These are phyloP conservation scores for Leccinellum luteum DNA, from an alignment of 768 basidiomycete genomes.

Conservation along the genomic window DNA sequence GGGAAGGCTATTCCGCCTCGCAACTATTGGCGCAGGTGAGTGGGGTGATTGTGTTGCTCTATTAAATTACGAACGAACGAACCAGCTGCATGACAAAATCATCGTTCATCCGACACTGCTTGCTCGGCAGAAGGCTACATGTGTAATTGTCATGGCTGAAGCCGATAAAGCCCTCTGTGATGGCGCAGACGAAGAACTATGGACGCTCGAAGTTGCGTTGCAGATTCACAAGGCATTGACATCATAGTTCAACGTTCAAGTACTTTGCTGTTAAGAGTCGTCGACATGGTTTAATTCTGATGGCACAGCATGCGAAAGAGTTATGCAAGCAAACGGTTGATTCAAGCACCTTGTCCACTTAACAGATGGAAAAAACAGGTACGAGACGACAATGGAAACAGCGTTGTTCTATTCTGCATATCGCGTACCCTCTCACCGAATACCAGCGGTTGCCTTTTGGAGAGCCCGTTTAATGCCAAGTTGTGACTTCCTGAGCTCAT, in stretches of 20 bases:
- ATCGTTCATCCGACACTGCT: conserved; percentile 79
- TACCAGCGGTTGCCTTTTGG: conserved; percentile 94
- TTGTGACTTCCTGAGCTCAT: conserved; percentile 96
- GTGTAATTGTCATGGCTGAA: conserved; percentile 85
- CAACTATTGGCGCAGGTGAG: conserved; percentile 86
- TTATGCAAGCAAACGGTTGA: conserved; percentile 3
- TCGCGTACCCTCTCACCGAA: conserved; percentile 52
- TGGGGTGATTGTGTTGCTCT: conserved; percentile 3
- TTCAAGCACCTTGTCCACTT: conserved; percentile 15
- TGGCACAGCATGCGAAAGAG: not conserved
- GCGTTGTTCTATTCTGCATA: conserved; percentile 16
- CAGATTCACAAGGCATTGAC: conserved; percentile 64
- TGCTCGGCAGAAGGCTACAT: conserved; percentile 74
- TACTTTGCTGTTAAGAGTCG: not conserved
- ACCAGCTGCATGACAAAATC: conserved; percentile 86
- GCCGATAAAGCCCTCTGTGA: conserved; percentile 96
- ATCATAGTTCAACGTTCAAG: conserved; percentile 4
- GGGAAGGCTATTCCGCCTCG: conserved; percentile 90
- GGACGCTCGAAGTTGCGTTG: conserved; percentile 87
- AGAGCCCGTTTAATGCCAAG: conserved; percentile 94
- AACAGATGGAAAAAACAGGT: conserved; percentile 13
- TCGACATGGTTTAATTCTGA: not conserved
- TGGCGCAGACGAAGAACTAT: conserved; percentile 96
- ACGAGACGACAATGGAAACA: conserved; percentile 14
- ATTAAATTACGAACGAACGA: conserved; percentile 3